Evolutionary conservation across 78 protist genomes (phyloP).

Genomic region (Dictyostelium citrinum): DNA sequence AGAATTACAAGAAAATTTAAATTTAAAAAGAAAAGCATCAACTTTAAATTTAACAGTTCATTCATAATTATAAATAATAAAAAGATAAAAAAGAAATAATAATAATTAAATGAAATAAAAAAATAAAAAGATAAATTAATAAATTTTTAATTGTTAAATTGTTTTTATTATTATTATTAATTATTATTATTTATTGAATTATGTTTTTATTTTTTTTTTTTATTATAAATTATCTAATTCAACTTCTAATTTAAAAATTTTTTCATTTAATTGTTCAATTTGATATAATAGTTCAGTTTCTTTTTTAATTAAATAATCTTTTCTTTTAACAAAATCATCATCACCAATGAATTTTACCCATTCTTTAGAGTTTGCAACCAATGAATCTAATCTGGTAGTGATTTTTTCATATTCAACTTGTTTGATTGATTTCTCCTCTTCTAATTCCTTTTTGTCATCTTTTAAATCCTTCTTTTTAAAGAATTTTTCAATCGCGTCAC

Average conservation of each 20-base stretch:
- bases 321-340: slow-evolving; percentile 23
- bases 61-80: not conserved
- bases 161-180: no score
- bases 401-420: slow-evolving; percentile 30
- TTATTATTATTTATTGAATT: not conserved
- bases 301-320: slow-evolving; percentile 10
- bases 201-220: not conserved
- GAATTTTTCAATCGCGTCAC: slow-evolving; percentile 39
- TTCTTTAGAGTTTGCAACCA: slow-evolving; percentile 21
- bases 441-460: slow-evolving; percentile 54
- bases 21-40: not conserved
- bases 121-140: not conserved
- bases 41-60: not conserved
- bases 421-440: slow-evolving; percentile 7
- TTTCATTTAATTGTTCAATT: not conserved
- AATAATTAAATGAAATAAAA: not conserved
- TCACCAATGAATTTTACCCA: slow-evolving; percentile 66
- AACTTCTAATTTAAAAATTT: slow-evolving; percentile 11
- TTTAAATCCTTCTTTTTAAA: slow-evolving; percentile 52
- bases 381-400: slow-evolving; percentile 1
- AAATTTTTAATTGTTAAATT: no score
- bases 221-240: slow-evolving; percentile 25
- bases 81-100: not conserved
- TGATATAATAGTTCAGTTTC: slow-evolving; percentile 3
- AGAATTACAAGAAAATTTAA: not conserved